phyloP scores from a whole-genome alignment of 352 stramenopile species.

The Thraustochytrium striatum region DNA sequence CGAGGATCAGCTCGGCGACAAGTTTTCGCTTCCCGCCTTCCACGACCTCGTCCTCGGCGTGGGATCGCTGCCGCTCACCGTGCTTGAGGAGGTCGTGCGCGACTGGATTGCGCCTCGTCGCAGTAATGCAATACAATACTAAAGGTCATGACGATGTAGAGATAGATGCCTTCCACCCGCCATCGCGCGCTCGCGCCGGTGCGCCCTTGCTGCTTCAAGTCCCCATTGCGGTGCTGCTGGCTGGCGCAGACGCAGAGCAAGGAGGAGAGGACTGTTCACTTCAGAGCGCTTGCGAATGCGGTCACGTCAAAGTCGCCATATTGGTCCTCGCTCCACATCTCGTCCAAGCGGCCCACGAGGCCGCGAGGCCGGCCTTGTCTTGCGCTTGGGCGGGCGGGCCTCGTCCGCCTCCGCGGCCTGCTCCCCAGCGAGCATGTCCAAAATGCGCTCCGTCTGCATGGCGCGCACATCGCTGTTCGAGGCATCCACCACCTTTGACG shows the following conservation, averaged over 20 bases:
- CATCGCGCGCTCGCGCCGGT: not conserved
- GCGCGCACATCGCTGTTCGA: not conserved
- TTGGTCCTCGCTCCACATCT: constrained; percentile 7
- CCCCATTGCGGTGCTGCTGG: not conserved
- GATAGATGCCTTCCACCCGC: not conserved
- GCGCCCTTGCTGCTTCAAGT: not conserved
- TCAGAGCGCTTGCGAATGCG: not conserved
- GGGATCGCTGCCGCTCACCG: constrained; percentile 56
- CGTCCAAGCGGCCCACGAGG: not conserved
- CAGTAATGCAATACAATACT: not conserved
- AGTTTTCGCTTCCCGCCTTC: constrained; percentile 57
- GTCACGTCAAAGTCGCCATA: constrained; percentile 33
- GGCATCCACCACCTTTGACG: constrained; percentile 52
- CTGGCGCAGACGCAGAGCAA: too few relatives aligned
- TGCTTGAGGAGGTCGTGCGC: constrained; percentile 57
- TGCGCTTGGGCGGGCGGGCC: too few relatives aligned
- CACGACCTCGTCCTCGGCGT: constrained; percentile 57
- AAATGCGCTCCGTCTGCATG: constrained; percentile 33
- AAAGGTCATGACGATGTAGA: not conserved
- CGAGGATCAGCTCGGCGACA: constrained; percentile 50
- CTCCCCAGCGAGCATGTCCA: constrained; percentile 22
- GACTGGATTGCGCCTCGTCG: constrained; percentile 49
- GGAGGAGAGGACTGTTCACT: not conserved
- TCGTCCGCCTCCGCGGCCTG: too few relatives aligned
- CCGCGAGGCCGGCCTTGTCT: not conserved